These are phyloP conservation scores for Teunomyces barrocoloradensis DNA, from an alignment of 805 yeast species.

Conservation along the genomic window DNA sequence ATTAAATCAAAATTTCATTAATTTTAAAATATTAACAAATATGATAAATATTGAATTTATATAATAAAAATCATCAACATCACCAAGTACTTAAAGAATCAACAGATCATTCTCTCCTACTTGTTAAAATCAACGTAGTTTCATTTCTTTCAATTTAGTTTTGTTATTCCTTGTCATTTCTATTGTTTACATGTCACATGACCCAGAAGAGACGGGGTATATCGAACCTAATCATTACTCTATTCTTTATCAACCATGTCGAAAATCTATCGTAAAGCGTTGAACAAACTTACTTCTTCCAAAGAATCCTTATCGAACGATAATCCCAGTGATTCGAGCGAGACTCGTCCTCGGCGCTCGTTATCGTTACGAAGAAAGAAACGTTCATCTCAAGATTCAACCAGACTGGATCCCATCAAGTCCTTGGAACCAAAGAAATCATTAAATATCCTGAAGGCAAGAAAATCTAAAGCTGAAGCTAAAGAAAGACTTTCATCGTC, in stretches of 20 bases:
- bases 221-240: neutral
- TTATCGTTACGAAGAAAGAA: constrained; percentile 3
- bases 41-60: no score
- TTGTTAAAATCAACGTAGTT: no score
- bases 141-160: no score
- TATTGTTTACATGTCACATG: neutral
- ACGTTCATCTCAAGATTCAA: neutral
- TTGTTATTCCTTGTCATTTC: neutral
- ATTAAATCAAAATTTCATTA: no score
- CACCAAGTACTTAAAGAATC: no score
- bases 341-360: neutral
- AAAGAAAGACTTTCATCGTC: no score
- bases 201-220: neutral
- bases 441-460: neutral
- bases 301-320: neutral
- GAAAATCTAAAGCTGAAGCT: neutral
- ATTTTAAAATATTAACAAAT: no score
- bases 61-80: no score
- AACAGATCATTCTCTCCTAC: no score
- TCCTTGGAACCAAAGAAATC: neutral
- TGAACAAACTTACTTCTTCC: constrained; percentile 9
- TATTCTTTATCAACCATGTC: constrained; percentile 6
- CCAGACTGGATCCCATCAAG: neutral
- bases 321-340: neutral
- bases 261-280: constrained; percentile 10